These are phyloP conservation scores for Silene uniflora DNA, from an alignment of 148 eudicot genomes.

Conservation along the genomic window DNA sequence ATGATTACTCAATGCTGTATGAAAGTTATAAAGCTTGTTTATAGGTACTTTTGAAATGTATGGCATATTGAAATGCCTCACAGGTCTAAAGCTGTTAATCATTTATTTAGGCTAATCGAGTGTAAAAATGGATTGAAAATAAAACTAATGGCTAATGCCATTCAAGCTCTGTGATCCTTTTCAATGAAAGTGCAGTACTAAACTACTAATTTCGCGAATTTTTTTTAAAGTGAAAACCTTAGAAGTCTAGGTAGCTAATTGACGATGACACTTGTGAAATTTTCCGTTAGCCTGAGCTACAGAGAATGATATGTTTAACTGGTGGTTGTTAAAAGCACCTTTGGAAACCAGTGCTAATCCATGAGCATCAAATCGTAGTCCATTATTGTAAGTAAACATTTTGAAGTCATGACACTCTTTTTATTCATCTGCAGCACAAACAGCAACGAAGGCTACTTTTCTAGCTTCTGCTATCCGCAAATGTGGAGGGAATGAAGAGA, in stretches of 20 bases:
- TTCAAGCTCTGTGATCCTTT: background rate
- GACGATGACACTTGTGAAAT: background rate
- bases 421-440: slow-evolving; percentile 62
- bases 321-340: background rate
- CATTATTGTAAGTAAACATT: background rate
- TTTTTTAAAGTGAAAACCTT: too few species aligned
- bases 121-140: background rate
- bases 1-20: too few species aligned
- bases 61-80: background rate
- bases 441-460: slow-evolving; percentile 72
- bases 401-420: background rate
- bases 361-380: too few species aligned
- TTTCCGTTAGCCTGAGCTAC: background rate
- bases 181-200: background rate
- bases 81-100: background rate
- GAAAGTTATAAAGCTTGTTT: too few species aligned
- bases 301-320: background rate
- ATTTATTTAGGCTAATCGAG: background rate
- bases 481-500: slow-evolving; percentile 98
- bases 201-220: background rate
- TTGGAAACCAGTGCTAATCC: background rate
- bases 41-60: background rate
- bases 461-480: slow-evolving; percentile 87
- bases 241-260: background rate
- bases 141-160: background rate